Percentiles rank a stretch among this genome's conserved stretches.
phyloP scores from a whole-genome alignment of 352 stramenopile species.

The Phytophthora hibernalis region DNA sequence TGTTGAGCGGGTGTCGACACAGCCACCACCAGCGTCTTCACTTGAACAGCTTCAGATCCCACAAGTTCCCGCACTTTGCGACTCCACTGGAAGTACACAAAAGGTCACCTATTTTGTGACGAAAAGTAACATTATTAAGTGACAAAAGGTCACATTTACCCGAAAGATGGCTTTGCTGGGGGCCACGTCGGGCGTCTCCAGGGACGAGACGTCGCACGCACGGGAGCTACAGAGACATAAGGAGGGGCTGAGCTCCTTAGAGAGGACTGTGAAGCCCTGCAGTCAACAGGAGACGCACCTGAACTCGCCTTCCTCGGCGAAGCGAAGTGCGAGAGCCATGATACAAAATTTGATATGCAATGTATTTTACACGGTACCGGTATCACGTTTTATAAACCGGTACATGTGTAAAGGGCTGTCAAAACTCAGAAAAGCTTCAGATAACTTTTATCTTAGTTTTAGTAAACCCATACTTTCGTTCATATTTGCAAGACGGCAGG shows the following conservation, averaged over 20 bases:
- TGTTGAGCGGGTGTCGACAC: conserved; percentile 49
- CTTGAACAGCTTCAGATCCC: conserved; percentile 9
- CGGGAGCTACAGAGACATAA: conserved; percentile 48
- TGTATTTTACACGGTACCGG: too few species aligned
- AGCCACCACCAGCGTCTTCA: conserved; percentile 59
- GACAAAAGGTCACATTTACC: conserved; percentile 31
- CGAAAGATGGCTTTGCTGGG: conserved; percentile 62
- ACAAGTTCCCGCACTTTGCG: conserved; percentile 41
- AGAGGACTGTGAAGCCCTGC: neutral
- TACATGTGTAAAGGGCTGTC: too few species aligned
- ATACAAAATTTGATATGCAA: conserved; percentile 1
- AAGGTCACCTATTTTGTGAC: neutral
- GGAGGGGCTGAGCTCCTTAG: neutral
- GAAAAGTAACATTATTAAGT: neutral
- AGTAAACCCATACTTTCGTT: too few species aligned
- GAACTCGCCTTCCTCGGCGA: conserved; percentile 62
- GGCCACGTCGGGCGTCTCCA: conserved; percentile 24
- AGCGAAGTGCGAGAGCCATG: conserved; percentile 54
- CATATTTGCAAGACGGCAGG: too few species aligned
- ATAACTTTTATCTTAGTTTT: too few species aligned
- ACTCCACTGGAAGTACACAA: conserved; percentile 53
- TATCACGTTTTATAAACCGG: too few species aligned
- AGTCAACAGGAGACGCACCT: conserved; percentile 38
- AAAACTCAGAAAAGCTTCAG: too few species aligned
- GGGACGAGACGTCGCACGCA: conserved; percentile 41